Conservation (phyloP, 2,329 filamentous ascomycete species). For the Penicillium sp. region DNA sequence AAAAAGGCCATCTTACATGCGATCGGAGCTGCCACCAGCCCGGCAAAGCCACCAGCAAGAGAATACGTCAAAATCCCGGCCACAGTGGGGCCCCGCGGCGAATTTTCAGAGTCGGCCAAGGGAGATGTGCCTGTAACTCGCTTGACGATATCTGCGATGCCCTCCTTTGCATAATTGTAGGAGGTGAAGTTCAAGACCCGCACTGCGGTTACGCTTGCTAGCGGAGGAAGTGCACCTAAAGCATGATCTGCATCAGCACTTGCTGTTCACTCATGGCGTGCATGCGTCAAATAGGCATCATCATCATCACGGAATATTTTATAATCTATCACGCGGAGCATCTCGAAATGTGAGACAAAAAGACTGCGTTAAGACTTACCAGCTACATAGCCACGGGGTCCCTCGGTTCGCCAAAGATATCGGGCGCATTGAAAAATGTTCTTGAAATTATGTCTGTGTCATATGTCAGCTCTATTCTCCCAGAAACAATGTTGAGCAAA, state of each 20-base stretch:
- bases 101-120: slow-evolving; percentile 36
- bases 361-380: slow-evolving; percentile 24
- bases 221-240: slow-evolving; percentile 40
- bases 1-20: slow-evolving; percentile 34
- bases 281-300: too few relatives aligned
- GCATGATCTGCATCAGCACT: not conserved
- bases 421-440: slow-evolving; percentile 39
- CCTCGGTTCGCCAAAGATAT: slow-evolving; percentile 44
- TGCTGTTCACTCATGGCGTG: too few relatives aligned
- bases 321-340: not conserved
- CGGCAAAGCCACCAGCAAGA: slow-evolving; percentile 38
- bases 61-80: slow-evolving; percentile 40
- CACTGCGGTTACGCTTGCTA: slow-evolving; percentile 42
- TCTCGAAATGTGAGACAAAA: not conserved
- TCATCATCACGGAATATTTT: too few relatives aligned
- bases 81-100: slow-evolving; percentile 38
- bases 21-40: slow-evolving; percentile 37
- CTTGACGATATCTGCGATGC: slow-evolving; percentile 36
- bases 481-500: not conserved
- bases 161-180: slow-evolving; percentile 40
- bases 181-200: slow-evolving; percentile 44
- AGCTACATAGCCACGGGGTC: slow-evolving; percentile 43
- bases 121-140: slow-evolving; percentile 38
- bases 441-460: slow-evolving; percentile 39
- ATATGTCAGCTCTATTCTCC: slow-evolving; percentile 2